Conservation (phyloP, 1,139 yeast genomes). For the Kazachstania sp. region DNA sequence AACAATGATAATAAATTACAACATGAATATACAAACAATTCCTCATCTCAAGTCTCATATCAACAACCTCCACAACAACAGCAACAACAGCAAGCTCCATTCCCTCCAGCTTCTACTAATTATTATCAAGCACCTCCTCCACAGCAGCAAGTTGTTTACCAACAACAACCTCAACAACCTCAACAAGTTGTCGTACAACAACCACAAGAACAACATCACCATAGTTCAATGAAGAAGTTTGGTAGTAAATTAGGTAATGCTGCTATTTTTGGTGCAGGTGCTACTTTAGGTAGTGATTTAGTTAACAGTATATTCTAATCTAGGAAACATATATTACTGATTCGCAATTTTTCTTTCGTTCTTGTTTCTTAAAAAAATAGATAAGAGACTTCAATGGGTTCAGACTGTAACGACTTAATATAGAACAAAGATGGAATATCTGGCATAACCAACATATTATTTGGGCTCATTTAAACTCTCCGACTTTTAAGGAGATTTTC, state of each 20-base stretch:
- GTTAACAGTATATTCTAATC: constrained; percentile 42
- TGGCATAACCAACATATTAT: no score
- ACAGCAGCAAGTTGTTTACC: constrained; percentile 3
- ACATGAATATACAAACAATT: constrained; percentile 7
- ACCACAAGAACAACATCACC: constrained; percentile 3
- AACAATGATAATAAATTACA: constrained; percentile 5
- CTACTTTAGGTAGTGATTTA: constrained; percentile 81
- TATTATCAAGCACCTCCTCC: constrained; percentile 7
- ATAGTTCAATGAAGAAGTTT: constrained; percentile 13
- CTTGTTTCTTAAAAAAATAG: no score
- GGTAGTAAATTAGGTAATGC: constrained; percentile 61
- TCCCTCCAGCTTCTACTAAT: constrained; percentile 18
- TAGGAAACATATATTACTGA: not conserved
- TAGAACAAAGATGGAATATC: no score
- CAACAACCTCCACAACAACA: no score
- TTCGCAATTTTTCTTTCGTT: not conserved
- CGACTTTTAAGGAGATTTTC: no score
- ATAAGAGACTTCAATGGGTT: no score
- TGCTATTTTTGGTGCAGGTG: constrained; percentile 96
- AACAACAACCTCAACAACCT: constrained; percentile 2
- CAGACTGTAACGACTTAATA: no score
- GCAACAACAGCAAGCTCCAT: constrained; percentile 17
- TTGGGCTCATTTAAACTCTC: no score
- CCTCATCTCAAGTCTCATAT: constrained; percentile 10
- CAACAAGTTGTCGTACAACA: not conserved